Conservation (phyloP, 1,284 basidiomycete species). For the Sporisorium graminicola region DNA sequence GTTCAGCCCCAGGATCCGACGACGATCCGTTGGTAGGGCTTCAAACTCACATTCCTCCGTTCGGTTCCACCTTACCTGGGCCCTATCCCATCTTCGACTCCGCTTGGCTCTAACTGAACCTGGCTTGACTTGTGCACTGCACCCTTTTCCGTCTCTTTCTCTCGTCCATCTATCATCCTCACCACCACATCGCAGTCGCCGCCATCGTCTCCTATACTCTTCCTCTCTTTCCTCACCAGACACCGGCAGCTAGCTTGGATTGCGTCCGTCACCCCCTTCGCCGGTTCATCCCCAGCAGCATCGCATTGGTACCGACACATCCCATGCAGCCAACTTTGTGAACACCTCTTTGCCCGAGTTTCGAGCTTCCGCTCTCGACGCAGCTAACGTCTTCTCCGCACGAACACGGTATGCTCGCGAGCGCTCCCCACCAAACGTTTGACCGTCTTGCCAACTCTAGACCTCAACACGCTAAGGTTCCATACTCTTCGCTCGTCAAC, state of each 20-base stretch:
- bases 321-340: slow-evolving; percentile 39
- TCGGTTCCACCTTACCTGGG: slow-evolving; percentile 33
- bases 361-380: slow-evolving; percentile 14
- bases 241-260: not conserved
- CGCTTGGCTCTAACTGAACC: not conserved
- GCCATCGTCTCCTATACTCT: not conserved
- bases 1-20: slow-evolving; percentile 30
- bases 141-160: not conserved
- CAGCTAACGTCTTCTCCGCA: not conserved
- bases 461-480: slow-evolving; percentile 15
- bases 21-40: slow-evolving; percentile 30
- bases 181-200: not conserved
- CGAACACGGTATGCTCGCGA: slow-evolving; percentile 41
- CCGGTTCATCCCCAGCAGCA: not conserved
- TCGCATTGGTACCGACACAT: not conserved
- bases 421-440: slow-evolving; percentile 24
- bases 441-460: slow-evolving; percentile 27
- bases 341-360: slow-evolving; percentile 27
- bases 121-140: slow-evolving; percentile 1
- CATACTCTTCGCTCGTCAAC: slow-evolving; percentile 7
- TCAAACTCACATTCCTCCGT: slow-evolving; percentile 30
- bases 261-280: not conserved
- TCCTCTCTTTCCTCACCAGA: not conserved
- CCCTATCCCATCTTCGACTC: not conserved
- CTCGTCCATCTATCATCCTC: not conserved